These are phyloP conservation scores for Aspergillus floridensis DNA, from an alignment of 2,329 filamentous ascomycete species.

Conservation along the genomic window DNA sequence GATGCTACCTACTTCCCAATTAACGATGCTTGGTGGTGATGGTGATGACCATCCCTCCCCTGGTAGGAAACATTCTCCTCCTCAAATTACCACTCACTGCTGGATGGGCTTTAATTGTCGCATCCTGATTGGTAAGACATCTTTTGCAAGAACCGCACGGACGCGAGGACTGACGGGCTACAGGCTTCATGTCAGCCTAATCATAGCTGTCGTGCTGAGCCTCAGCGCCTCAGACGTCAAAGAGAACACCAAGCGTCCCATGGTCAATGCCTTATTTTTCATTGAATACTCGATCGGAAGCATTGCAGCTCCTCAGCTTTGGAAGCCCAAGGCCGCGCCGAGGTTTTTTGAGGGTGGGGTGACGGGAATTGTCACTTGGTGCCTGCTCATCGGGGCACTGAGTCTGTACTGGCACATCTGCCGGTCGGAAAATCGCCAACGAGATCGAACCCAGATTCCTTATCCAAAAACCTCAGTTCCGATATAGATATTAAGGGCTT, in stretches of 20 bases:
- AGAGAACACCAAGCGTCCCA: constrained; percentile 51
- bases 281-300: constrained; percentile 49
- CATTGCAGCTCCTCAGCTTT: constrained; percentile 48
- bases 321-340: constrained; percentile 39
- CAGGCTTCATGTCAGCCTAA: constrained; percentile 46
- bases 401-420: constrained; percentile 38
- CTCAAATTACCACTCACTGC: constrained; percentile 40
- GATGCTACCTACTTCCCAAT: constrained; percentile 40
- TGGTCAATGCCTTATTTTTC: constrained; percentile 50
- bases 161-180: neutral
- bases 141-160: neutral
- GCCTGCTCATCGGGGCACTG: constrained; percentile 36
- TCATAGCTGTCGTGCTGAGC: constrained; percentile 43
- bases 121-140: constrained; percentile 37
- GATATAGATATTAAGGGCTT: neutral
- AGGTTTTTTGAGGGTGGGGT: constrained; percentile 47
- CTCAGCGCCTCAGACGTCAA: constrained; percentile 50
- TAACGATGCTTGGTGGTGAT: constrained; percentile 42
- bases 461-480: neutral
- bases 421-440: constrained; percentile 32
- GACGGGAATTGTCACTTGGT: constrained; percentile 46
- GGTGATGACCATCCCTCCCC: constrained; percentile 40
- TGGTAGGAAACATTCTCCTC: constrained; percentile 47
- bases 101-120: constrained; percentile 49
- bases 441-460: neutral